A percentile compares a stretch with the other conserved stretches of the same genome.
phyloP scores from a whole-genome alignment of 768 basidiomycete species.

The Mycena filopes region DNA sequence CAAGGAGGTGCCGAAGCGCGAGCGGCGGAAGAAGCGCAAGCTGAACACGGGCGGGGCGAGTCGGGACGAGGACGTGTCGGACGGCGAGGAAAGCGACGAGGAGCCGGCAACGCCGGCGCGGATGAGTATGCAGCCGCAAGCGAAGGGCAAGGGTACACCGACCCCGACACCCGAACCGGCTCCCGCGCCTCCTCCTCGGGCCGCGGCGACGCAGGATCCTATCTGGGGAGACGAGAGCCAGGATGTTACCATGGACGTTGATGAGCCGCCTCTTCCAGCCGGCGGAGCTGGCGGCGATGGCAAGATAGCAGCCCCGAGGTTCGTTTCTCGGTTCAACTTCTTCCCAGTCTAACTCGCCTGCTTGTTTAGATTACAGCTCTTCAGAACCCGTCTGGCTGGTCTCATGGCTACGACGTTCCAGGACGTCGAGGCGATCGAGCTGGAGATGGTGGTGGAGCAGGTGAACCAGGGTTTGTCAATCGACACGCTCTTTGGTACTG shows the following conservation, averaged over 20 bases:
- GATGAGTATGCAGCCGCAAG: constrained; percentile 58
- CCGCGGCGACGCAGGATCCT: constrained; percentile 57
- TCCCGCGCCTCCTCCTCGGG: constrained; percentile 34
- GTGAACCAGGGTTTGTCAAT: constrained; percentile 82
- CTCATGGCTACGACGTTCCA: constrained; percentile 75
- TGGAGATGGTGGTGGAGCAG: constrained; percentile 73
- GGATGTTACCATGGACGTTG: constrained; percentile 70
- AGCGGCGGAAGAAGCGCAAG: constrained; percentile 86
- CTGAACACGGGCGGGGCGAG: constrained; percentile 73
- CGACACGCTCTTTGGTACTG: constrained; percentile 78
- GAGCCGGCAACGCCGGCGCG: constrained; percentile 53
- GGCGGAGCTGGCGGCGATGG: constrained; percentile 50
- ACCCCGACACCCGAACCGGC: constrained; percentile 28
- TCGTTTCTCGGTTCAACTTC: constrained; percentile 38
- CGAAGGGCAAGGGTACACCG: constrained; percentile 25
- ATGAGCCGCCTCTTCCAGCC: constrained; percentile 49
- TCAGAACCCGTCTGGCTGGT: constrained; percentile 80
- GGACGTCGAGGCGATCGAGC: constrained; percentile 81
- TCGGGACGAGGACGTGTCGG: constrained; percentile 64
- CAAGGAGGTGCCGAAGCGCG: constrained; percentile 93
- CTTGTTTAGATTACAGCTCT: constrained; percentile 72
- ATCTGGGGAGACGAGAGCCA: constrained; percentile 77
- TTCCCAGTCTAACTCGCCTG: constrained; percentile 22
- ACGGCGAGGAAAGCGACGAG: constrained; percentile 60
- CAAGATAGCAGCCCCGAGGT: constrained; percentile 69